Conservation (phyloP, 2,329 filamentous ascomycete species). For the Stagonosporopsis cucurbitacearum region DNA sequence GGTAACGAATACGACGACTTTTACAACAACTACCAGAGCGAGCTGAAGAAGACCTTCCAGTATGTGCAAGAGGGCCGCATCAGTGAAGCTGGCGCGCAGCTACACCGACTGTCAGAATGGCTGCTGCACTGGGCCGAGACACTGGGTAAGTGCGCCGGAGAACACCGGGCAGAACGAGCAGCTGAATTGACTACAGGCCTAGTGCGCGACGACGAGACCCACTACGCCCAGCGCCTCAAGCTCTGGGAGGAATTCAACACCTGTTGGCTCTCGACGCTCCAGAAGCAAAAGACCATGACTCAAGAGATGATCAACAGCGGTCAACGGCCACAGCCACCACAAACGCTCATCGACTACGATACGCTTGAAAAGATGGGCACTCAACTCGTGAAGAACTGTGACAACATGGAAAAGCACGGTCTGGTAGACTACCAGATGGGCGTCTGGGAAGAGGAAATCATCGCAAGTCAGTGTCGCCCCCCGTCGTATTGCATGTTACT, state of each 20-base stretch:
- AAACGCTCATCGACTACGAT: conserved; percentile 71
- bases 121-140: conserved; percentile 69
- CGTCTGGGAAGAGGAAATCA: conserved; percentile 92
- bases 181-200: conserved; percentile 69
- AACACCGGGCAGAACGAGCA: conserved; percentile 41
- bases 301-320: conserved; percentile 65
- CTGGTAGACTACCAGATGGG: conserved; percentile 97
- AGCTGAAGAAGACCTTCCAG: conserved; percentile 70
- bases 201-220: conserved; percentile 78
- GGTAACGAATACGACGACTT: conserved; percentile 67
- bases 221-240: conserved; percentile 77
- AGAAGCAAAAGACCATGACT: conserved; percentile 80
- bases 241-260: conserved; percentile 96
- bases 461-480: conserved; percentile 68
- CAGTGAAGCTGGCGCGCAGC: conserved; percentile 62
- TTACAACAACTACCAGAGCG: conserved; percentile 67
- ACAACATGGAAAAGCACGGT: conserved; percentile 87
- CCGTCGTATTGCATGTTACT: conserved; percentile 7
- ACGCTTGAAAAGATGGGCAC: conserved; percentile 80
- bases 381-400: conserved; percentile 81
- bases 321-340: conserved; percentile 63
- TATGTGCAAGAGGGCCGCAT: conserved; percentile 69
- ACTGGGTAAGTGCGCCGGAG: conserved; percentile 62
- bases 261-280: conserved; percentile 83
- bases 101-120: conserved; percentile 71